Base-by-base conservation (phyloP, 345 rosid species). In the Arabis hirsuta region DNA sequence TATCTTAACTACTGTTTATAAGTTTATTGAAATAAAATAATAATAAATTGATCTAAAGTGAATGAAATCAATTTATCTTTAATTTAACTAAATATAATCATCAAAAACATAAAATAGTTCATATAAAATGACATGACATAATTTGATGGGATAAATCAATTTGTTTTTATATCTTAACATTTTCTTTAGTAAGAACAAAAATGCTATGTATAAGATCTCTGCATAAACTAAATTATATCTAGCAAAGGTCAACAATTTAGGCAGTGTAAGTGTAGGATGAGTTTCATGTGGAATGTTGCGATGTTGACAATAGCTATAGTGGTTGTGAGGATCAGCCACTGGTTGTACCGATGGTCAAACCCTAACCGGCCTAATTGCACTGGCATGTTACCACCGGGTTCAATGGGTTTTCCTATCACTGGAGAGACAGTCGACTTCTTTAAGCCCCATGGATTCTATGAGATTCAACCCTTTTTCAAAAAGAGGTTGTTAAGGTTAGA, bases 361-460 rank as follows among this genome's bases (percentile, higher is more conserved):
- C 51, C 46, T 19, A 31, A 46, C 26, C 16, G 16, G 16, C 10
- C 55, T 9, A 66, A 55, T 4, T 53, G 41, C 51, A 66, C 6
- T 41, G 50, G 61, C 16, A 66, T 53, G 41, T 53, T 66, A 41
- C 60, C 61, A 0, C 61, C 71, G 3, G 71, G 71, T 1, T n/a
- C 71, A 66, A 66, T 66, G 71, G 71, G 71, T 3, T 66, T 53
- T 11, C 61, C 61, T 2, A 14, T 66, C 51, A 66, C 53, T 3
- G 71, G 61, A 41, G 71, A 66, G 16, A 66, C 71, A 3, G 0
- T n/a, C 1, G 60, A n/a, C 1, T 66, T 41, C 52, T 52, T 66
- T 26, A 66, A 52, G 60, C 71, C 71, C 41, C 14, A 4, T 39
- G 50, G 7, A 8, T 26, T 66, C 22, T 3, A n/a, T 1, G 71